phyloP scores from a whole-genome alignment of 139 green algal species.

The Axilococcus clingmanii region DNA sequence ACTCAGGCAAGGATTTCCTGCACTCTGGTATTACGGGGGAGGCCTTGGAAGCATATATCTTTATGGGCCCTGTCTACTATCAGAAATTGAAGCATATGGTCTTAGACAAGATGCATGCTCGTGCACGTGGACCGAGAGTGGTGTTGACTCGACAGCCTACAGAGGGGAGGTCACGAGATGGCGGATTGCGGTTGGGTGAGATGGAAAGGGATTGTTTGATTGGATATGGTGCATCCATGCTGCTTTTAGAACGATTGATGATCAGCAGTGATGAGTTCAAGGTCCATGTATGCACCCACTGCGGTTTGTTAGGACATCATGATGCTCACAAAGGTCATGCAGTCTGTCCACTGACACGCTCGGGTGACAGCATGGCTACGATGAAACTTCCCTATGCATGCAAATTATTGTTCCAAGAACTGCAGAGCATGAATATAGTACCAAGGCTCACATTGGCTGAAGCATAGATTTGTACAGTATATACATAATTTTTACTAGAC shows the following conservation, averaged over 20 bases:
- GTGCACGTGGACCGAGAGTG: constrained; percentile 68
- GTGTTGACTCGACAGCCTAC: constrained; percentile 96
- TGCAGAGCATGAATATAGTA: constrained; percentile 92
- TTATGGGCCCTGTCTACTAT: constrained; percentile 99
- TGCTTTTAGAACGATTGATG: constrained; percentile 98
- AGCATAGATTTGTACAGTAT: constrained; percentile 13
- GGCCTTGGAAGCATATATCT: constrained; percentile 92
- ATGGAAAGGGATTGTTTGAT: constrained; percentile 99
- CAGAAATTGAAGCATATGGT: constrained; percentile 99
- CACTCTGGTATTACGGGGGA: constrained; percentile 87
- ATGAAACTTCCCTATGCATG: constrained; percentile 94
- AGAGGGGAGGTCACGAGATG: constrained; percentile 86
- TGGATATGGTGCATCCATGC: constrained; percentile 74
- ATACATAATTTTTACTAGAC: constrained; percentile 4
- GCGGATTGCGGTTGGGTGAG: constrained; percentile 85
- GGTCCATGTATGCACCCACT: constrained; percentile 90
- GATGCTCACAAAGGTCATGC: constrained; percentile 50
- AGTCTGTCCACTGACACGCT: constrained; percentile 54
- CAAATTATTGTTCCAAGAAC: constrained; percentile 96
- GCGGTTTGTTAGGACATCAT: constrained; percentile 87
- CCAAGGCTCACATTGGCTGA: constrained; percentile 67
- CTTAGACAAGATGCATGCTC: constrained; percentile 98
- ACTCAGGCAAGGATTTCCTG: constrained; percentile 84
- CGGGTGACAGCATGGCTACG: constrained; percentile 56
- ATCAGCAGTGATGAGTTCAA: constrained; percentile 91